These are phyloP conservation scores for Aotearoamyces nothofagi DNA, from an alignment of 2,329 filamentous ascomycete species.

Conservation along the genomic window DNA sequence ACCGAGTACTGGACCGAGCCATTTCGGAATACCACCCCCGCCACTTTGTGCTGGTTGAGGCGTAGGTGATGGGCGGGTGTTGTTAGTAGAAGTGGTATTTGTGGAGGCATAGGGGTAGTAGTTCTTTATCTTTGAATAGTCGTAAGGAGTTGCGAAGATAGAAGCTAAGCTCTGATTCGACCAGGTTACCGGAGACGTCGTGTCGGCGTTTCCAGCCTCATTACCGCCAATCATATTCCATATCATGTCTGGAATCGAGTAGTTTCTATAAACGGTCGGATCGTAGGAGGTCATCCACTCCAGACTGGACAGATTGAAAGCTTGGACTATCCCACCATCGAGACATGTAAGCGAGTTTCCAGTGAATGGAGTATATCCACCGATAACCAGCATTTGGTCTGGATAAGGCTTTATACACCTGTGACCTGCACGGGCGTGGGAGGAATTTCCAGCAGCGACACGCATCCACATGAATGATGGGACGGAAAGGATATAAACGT, in stretches of 20 bases:
- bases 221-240: constrained; percentile 52
- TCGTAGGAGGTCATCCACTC: constrained; percentile 59
- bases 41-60: neutral
- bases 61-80: constrained; percentile 5
- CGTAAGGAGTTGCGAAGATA: constrained; percentile 40
- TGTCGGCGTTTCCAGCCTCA: constrained; percentile 43
- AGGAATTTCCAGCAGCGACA: constrained; percentile 28
- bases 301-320: constrained; percentile 59
- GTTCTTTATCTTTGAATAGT: constrained; percentile 35
- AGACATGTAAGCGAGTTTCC: constrained; percentile 27
- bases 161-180: constrained; percentile 28
- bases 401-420: constrained; percentile 63
- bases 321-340: constrained; percentile 34
- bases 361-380: constrained; percentile 37
- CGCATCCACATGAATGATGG: constrained; percentile 69
- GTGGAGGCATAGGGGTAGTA: constrained; percentile 41
- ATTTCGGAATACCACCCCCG: constrained; percentile 27
- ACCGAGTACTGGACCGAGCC: constrained; percentile 45
- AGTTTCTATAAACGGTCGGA: constrained; percentile 45
- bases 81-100: constrained; percentile 8
- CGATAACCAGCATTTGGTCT: constrained; percentile 66
- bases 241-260: constrained; percentile 52
- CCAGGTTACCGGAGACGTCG: constrained; percentile 36
- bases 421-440: constrained; percentile 53
- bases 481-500: constrained; percentile 69